phyloP scores from a whole-genome alignment of 148 eudicot species.

The Amaranthus hypochondriacus region DNA sequence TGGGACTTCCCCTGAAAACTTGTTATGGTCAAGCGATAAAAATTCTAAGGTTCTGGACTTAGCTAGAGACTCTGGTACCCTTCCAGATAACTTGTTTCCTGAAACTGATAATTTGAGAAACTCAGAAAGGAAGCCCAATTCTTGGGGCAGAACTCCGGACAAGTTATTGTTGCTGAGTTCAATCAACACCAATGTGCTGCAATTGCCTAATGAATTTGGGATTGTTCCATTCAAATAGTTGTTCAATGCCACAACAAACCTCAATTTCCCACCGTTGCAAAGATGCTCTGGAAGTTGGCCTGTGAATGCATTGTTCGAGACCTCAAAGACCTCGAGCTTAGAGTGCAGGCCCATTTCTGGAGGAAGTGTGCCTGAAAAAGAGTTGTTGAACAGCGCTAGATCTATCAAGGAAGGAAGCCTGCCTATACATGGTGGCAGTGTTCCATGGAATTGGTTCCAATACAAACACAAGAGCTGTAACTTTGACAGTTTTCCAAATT shows the following conservation, averaged over 20 bases:
- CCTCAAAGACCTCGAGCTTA: too few relatives aligned
- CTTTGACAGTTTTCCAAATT: conserved; percentile 27
- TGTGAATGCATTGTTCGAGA: conserved; percentile 47
- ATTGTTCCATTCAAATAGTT: conserved; percentile 51
- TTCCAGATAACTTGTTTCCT: conserved; percentile 35
- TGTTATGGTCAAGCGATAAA: conserved; percentile 51
- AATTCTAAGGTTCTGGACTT: conserved; percentile 41
- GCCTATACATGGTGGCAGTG: conserved; percentile 41
- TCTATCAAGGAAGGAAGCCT: conserved; percentile 27
- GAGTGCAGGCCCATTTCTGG: conserved; percentile 55
- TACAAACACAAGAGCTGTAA: conserved; percentile 32
- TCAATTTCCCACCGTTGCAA: conserved; percentile 33
- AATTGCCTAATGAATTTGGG: conserved; percentile 47
- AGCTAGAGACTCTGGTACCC: too few relatives aligned
- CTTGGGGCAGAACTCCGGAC: conserved; percentile 42
- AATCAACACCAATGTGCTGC: conserved; percentile 32
- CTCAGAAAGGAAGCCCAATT: conserved; percentile 44
- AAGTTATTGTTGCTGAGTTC: conserved; percentile 43
- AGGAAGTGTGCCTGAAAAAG: conserved; percentile 47
- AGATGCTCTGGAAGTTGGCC: conserved; percentile 59
- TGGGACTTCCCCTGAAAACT: conserved; percentile 34
- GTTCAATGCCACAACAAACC: conserved; percentile 38
- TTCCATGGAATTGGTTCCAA: conserved; percentile 36
- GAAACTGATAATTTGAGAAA: conserved; percentile 27
- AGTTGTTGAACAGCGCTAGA: conserved; percentile 35